phyloP scores from a whole-genome alignment of 1,284 basidiomycete genomes.

The Hymenochaete sp. region DNA sequence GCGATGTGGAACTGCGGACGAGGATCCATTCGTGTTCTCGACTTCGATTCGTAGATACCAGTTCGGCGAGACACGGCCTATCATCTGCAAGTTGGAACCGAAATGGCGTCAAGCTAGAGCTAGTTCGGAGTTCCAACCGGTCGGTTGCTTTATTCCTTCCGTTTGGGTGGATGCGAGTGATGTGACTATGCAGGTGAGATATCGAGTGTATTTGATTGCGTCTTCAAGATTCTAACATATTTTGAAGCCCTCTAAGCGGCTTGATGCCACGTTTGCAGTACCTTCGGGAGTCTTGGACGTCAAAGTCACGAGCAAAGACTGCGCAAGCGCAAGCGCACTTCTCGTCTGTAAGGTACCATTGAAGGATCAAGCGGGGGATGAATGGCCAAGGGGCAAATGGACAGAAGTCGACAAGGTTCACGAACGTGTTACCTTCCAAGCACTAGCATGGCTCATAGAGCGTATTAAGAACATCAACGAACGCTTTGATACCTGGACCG shows the following conservation, averaged over 20 bases:
- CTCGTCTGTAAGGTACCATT: conserved; percentile 72
- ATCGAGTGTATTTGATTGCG: conserved; percentile 1
- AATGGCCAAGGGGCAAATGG: conserved; percentile 75
- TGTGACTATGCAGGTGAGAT: conserved; percentile 46
- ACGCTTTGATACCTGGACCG: conserved; percentile 53
- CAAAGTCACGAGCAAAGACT: conserved; percentile 49
- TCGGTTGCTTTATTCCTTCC: conserved; percentile 52
- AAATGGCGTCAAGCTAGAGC: conserved; percentile 68
- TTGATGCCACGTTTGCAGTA: conserved; percentile 58
- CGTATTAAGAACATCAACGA: conserved; percentile 69
- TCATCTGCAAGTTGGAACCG: conserved; percentile 61
- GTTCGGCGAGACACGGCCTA: conserved; percentile 70
- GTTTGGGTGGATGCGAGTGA: conserved; percentile 48
- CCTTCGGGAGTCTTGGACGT: conserved; percentile 51
- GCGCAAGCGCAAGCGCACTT: conserved; percentile 66
- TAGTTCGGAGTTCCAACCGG: conserved; percentile 35
- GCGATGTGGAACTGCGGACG: conserved; percentile 60
- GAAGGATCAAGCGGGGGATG: conserved; percentile 53
- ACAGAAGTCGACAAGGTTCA: conserved; percentile 77
- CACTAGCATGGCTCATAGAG: conserved; percentile 81
- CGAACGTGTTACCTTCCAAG: conserved; percentile 72
- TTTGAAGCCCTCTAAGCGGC: conserved; percentile 41
- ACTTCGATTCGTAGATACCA: conserved; percentile 70
- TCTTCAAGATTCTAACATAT: conserved; percentile 13
- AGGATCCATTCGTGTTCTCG: conserved; percentile 79